phyloP scores from a whole-genome alignment of 2,329 filamentous ascomycete species.

The Xylariaceae sp. region DNA sequence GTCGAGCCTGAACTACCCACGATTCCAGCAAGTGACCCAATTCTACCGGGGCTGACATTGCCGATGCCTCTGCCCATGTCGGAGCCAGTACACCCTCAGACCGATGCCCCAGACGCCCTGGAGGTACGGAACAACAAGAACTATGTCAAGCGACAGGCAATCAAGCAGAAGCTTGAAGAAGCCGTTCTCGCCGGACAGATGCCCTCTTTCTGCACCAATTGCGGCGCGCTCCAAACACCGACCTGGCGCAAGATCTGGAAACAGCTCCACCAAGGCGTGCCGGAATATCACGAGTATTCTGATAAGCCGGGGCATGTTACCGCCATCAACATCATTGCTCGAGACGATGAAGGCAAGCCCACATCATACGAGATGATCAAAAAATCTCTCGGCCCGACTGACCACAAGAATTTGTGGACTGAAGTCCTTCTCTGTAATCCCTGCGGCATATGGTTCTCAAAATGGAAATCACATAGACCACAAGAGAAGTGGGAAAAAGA shows the following conservation, averaged over 20 bases:
- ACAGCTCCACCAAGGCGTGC: constrained; percentile 67
- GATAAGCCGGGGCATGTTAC: constrained; percentile 70
- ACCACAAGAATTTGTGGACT: constrained; percentile 64
- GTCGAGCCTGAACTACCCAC: constrained; percentile 27
- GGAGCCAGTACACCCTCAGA: constrained; percentile 38
- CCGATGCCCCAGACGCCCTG: constrained; percentile 33
- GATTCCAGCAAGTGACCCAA: constrained; percentile 45
- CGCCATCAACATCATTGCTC: constrained; percentile 64
- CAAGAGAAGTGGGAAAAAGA: constrained; percentile 76
- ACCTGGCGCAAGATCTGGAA: constrained; percentile 93
- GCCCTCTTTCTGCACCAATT: constrained; percentile 87
- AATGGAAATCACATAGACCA: constrained; percentile 81
- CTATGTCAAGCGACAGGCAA: constrained; percentile 57
- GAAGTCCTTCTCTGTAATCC: constrained; percentile 86
- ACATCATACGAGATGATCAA: constrained; percentile 72
- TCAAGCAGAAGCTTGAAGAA: constrained; percentile 54
- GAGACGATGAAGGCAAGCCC: constrained; percentile 58
- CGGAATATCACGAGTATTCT: constrained; percentile 65
- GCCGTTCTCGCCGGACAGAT: constrained; percentile 75
- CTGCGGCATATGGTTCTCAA: constrained; percentile 91
- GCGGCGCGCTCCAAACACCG: constrained; percentile 90
- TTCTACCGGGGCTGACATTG: constrained; percentile 25
- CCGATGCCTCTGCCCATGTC: constrained; percentile 29
- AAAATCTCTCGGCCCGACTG: constrained; percentile 60
- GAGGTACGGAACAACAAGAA: constrained; percentile 55